Conservation (phyloP, 495 filamentous ascomycete genomes). For the Penicillium bialowiezense region DNA sequence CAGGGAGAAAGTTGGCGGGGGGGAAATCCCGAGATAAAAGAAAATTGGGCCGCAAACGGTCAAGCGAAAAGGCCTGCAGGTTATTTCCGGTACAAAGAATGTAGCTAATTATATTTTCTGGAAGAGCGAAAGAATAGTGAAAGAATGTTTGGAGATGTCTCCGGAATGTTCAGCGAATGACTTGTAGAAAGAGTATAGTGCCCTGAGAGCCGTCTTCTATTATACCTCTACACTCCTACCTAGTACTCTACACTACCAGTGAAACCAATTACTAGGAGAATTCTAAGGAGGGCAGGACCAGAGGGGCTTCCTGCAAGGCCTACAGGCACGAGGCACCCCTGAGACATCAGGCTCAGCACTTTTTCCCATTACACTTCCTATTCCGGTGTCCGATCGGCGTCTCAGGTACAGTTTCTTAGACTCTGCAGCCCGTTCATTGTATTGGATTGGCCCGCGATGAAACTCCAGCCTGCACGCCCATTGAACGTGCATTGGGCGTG, state of each 20-base stretch:
- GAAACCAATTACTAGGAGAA: conserved; percentile 19
- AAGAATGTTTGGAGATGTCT: conserved; percentile 1
- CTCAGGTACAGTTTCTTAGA: not conserved
- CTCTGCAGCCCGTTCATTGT: not conserved
- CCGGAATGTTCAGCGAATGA: not conserved
- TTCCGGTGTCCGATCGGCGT: not conserved
- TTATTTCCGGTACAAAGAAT: conserved; percentile 6
- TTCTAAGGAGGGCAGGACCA: conserved; percentile 6
- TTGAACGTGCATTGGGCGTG: not conserved
- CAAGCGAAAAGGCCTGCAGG: conserved; percentile 28
- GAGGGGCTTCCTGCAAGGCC: conserved; percentile 11
- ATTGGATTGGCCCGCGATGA: not conserved
- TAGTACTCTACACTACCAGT: conserved; percentile 6
- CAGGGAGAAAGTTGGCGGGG: conserved; percentile 20
- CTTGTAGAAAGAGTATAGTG: too few species aligned
- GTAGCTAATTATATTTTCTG: not conserved
- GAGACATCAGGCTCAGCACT: conserved; percentile 15
- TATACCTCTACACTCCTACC: conserved; percentile 7
- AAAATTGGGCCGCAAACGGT: conserved; percentile 27
- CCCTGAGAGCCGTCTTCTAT: conserved; percentile 9
- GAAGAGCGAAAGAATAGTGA: not conserved
- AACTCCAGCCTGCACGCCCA: not conserved
- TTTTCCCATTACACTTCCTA: conserved; percentile 21
- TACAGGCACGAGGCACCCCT: conserved; percentile 18
- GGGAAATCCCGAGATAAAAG: conserved; percentile 22